Percentiles rank a stretch among this genome's conserved stretches.
Conservation (phyloP, 495 filamentous ascomycete species). For the Ascobolus immersus region DNA sequence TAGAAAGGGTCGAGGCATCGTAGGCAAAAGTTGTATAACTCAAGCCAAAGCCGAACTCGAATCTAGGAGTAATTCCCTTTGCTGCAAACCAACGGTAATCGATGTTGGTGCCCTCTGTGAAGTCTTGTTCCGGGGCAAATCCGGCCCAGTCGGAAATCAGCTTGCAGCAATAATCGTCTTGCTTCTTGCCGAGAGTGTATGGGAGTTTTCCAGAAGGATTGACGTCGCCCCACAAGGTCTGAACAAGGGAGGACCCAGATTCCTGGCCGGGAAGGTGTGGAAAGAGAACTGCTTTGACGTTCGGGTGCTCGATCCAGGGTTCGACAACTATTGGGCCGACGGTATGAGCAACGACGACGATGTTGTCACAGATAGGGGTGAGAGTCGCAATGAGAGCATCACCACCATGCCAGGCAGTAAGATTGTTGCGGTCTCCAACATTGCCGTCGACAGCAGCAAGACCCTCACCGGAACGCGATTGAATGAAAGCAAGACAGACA, state of each 20-base stretch:
- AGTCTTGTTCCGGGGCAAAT: conserved; percentile 10
- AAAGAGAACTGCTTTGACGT: conserved; percentile 31
- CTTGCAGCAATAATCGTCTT: conserved; percentile 24
- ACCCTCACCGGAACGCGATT: conserved; percentile 30
- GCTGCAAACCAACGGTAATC: conserved; percentile 29
- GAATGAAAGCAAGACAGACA: conserved; percentile 31
- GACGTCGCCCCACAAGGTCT: conserved; percentile 27
- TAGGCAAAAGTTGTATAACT: conserved; percentile 18
- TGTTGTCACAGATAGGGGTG: conserved; percentile 24
- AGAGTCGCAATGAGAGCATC: conserved; percentile 27
- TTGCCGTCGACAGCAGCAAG: conserved; percentile 32
- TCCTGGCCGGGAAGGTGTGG: conserved; percentile 31
- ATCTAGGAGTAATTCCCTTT: conserved; percentile 21
- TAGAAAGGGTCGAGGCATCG: background rate
- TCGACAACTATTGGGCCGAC: conserved; percentile 26
- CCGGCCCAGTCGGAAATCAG: conserved; percentile 3
- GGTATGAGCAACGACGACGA: conserved; percentile 30
- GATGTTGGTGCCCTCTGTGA: conserved; percentile 25
- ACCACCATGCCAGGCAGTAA: conserved; percentile 24
- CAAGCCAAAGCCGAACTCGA: conserved; percentile 24
- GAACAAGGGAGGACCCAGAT: conserved; percentile 26
- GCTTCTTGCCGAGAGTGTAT: conserved; percentile 29
- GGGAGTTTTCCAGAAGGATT: conserved; percentile 35
- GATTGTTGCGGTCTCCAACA: conserved; percentile 29
- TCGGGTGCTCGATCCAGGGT: conserved; percentile 25